A percentile compares a stretch with the other conserved stretches of the same genome.
Conservation (phyloP, 352 stramenopile species). For the Elongisporangium anandrum region DNA sequence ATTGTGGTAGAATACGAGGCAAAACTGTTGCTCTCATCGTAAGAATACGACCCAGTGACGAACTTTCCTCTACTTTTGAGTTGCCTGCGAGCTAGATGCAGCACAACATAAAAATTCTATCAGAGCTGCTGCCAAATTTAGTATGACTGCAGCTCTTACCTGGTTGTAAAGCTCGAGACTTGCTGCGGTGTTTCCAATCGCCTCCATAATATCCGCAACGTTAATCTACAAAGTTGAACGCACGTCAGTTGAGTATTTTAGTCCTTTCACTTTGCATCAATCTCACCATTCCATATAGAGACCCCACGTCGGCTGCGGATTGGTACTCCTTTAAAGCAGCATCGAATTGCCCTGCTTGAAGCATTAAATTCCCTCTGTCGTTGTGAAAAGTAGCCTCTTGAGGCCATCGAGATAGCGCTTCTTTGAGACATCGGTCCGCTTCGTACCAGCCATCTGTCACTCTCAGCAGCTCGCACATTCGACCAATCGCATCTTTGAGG, state of each 20-base stretch:
- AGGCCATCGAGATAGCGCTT: constrained; percentile 45
- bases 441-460: constrained; percentile 38
- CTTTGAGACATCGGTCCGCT: constrained; percentile 47
- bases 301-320: constrained; percentile 30
- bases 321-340: constrained; percentile 52
- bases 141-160: constrained; percentile 10
- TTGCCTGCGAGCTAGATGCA: constrained; percentile 1
- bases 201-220: constrained; percentile 47
- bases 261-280: neutral
- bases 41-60: constrained; percentile 17
- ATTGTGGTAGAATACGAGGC: constrained; percentile 51
- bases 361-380: constrained; percentile 52
- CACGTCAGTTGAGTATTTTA: neutral
- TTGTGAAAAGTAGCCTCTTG: constrained; percentile 51
- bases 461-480: constrained; percentile 51
- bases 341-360: constrained; percentile 51
- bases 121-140: neutral
- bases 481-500: constrained; percentile 26
- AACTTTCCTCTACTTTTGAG: neutral
- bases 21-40: constrained; percentile 65
- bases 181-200: constrained; percentile 47
- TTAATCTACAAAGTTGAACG: constrained; percentile 27
- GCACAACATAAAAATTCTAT: no score
- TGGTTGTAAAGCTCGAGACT: constrained; percentile 52
- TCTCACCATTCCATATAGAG: constrained; percentile 43